Evolutionary conservation across 129 eudicot species (phyloP), one percentile per base, ranked within the genome.

Genomic region (Helianthus tuberosus): DNA sequence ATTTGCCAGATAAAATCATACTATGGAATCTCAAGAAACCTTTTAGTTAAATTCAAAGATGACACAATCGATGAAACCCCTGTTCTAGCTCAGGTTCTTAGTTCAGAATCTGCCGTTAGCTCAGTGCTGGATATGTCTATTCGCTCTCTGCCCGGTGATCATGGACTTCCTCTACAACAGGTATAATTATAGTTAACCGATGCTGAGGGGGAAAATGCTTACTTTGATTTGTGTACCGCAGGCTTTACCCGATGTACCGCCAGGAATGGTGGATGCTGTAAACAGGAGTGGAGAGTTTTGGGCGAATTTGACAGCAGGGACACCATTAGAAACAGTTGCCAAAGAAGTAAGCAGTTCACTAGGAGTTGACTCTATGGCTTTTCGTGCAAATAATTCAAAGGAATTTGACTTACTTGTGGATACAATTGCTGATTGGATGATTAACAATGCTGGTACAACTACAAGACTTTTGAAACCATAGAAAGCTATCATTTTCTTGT

Each of bases 191-290:
- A n/a, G 29, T 14, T 16, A 29, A 61, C 20, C 17, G 1, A 32
- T 17, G 2, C 17, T 27, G 15, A 61, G 9, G 44, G 13, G 20
- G 10, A 11, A 68, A 55, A 55, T 25, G 59, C 68, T 66, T 6
- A 61, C 17, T 35, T 47, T 44, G 72, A 62, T 54, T 36, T 71
- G 35, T 58, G 13, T 72, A 41, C 55, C 75, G 65, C 87, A 93
- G 98, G 97, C 77, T 61, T 76, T 93, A 13, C 98, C 98, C 15
- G 93, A 93, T 83, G 96, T 93, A 29, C 97, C 98, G 1, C 98
- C 97, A 8, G 96, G 81, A 67, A 88, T 93, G 97, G 83, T 88
- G 38, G 96, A 93, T 81, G 98, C 97, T 46, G 97, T 90, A 16
- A 93, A 86, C 76, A 85, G 92, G 11, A 86, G 98, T 64, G 88